Evolutionary conservation across 179 eudicot species (phyloP).

Genomic region (Spinacia oleracea): DNA sequence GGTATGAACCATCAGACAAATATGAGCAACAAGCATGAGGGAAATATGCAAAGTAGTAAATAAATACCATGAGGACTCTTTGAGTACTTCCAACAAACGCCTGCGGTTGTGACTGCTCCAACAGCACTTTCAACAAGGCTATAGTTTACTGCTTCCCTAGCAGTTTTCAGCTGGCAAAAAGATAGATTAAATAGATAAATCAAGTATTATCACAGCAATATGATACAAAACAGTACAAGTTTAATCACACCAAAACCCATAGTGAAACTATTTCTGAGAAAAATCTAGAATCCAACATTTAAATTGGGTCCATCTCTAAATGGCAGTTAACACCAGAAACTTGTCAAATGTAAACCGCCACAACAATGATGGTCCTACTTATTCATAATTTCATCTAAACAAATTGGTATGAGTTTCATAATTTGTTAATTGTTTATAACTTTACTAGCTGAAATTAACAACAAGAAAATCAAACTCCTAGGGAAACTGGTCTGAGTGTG

Average conservation of each 20-base stretch:
- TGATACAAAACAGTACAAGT: not conserved
- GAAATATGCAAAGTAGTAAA: not conserved
- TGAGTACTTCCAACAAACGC: slow-evolving; percentile 72
- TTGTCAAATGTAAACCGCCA: not conserved
- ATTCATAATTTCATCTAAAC: too few relatives aligned
- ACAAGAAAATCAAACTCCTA: too few relatives aligned
- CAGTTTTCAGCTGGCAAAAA: slow-evolving; percentile 59
- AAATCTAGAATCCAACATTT: not conserved
- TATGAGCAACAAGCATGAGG: not conserved
- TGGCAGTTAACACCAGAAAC: not conserved
- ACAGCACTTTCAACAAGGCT: slow-evolving; percentile 61
- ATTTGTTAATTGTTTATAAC: too few relatives aligned
- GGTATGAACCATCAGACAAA: not conserved
- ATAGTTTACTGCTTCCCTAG: slow-evolving; percentile 62
- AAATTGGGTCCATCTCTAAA: not conserved
- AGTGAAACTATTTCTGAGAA: not conserved
- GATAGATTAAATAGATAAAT: slow-evolving; percentile 1
- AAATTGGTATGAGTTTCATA: too few relatives aligned
- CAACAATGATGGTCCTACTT: not conserved
- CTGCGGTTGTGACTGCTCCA: slow-evolving; percentile 80
- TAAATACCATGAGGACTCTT: slow-evolving; percentile 72
- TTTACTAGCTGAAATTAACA: too few relatives aligned
- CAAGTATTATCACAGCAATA: not conserved
- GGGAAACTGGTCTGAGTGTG: too few relatives aligned
- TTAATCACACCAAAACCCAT: not conserved